Evolutionary conservation across 257 asterid species (phyloP).

Genomic region (Gentiana straminea): DNA sequence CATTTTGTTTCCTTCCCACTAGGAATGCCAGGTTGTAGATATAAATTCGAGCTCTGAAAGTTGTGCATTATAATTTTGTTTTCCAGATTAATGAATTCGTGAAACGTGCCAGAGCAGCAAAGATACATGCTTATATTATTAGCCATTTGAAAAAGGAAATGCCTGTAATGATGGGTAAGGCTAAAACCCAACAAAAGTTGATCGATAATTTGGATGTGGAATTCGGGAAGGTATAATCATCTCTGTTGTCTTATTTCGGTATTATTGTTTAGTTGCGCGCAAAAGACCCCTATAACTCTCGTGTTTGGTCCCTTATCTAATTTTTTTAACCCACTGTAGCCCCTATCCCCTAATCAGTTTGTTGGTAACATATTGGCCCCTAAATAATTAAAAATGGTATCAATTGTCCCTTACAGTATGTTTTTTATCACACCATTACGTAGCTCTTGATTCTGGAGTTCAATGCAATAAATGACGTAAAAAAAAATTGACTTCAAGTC

Average conservation of each 20-base stretch:
- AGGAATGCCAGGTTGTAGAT: neutral
- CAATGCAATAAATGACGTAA: no score
- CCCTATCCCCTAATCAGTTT: no score
- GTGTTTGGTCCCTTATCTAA: no score
- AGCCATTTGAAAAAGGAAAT: constrained; percentile 79
- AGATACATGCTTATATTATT: constrained; percentile 84
- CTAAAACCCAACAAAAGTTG: constrained; percentile 85
- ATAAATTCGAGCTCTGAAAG: neutral
- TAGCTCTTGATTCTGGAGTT: no score
- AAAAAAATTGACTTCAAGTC: no score
- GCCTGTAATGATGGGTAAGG: constrained; percentile 98
- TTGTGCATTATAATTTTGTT: neutral
- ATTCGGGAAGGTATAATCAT: constrained; percentile 56
- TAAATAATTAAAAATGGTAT: no score
- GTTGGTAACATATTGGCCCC: no score
- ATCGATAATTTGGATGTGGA: constrained; percentile 62
- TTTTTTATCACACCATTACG: no score
- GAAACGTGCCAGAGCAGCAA: constrained; percentile 94
- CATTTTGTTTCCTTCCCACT: constrained; percentile 1
- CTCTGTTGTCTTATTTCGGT: constrained; percentile 4
- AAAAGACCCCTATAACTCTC: no score
- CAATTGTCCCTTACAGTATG: no score
- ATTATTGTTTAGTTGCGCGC: no score
- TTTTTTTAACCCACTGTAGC: no score
- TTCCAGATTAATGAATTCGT: constrained; percentile 88